Evolutionary conservation across 2,329 filamentous ascomycete genomes (phyloP).

Genomic region (Leptographium wingfieldii): DNA sequence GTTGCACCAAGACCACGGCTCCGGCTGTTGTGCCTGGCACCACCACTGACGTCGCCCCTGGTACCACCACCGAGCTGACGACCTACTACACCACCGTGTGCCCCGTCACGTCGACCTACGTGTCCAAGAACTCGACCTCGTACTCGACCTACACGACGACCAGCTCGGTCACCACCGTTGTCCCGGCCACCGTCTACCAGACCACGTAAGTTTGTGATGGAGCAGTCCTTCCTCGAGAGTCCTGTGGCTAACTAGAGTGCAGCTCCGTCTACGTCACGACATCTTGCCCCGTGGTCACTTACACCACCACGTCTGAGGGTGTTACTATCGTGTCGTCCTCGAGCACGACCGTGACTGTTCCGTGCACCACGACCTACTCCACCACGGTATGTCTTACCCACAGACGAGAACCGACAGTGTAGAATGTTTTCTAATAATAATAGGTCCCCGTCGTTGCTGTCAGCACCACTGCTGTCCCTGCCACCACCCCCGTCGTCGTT

Average conservation of each 20-base stretch:
- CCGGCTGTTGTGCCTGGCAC: neutral
- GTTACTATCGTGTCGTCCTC: constrained; percentile 27
- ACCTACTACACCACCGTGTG: constrained; percentile 14
- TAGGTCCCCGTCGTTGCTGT: neutral
- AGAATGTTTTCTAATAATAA: neutral
- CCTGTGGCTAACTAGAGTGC: constrained; percentile 5
- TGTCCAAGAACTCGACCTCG: constrained; percentile 14
- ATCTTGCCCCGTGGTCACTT: constrained; percentile 17
- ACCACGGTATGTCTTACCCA: neutral
- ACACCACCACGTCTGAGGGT: constrained; percentile 30
- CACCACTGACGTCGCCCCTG: constrained; percentile 6
- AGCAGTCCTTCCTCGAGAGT: too few relatives aligned
- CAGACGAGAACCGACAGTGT: too few relatives aligned
- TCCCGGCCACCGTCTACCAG: constrained; percentile 15
- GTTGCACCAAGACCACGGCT: constrained; percentile 15
- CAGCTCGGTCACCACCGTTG: constrained; percentile 23
- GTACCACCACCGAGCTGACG: constrained; percentile 18
- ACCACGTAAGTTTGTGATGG: constrained; percentile 6
- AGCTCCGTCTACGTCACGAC: constrained; percentile 13
- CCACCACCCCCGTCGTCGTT: too few relatives aligned
- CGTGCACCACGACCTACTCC: constrained; percentile 20
- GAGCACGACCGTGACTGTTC: constrained; percentile 29
- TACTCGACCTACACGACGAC: constrained; percentile 29
- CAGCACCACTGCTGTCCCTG: neutral
- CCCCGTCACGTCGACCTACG: constrained; percentile 3